Evolutionary conservation across 306 rosid species (phyloP), one percentile per base, ranked within the genome.

Genomic region (Dalbergia oliveri): DNA sequence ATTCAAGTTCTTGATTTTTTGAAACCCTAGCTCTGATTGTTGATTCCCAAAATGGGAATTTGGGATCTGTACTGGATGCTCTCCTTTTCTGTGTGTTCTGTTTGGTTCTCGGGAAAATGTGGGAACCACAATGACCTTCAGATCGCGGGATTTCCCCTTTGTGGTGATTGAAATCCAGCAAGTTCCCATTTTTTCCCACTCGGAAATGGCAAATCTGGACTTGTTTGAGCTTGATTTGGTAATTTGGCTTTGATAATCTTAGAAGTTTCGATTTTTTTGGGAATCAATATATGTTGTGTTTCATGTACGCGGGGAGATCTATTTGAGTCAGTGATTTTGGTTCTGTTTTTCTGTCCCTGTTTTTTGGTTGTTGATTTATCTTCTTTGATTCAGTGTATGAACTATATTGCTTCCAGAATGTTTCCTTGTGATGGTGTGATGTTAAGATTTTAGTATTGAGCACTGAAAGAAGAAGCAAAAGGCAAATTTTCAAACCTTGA

Each of bases 121-220:
- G 37, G 83, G 80, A 58, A 66, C 10, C 66, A 10, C 54, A 53
- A n/a, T 8, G 51, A 53, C 23, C 11, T 81, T 71, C 84, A 43
- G 79, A 89, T 86, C 82, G 16, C 9, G 77, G 75, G 84, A n/a
- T 85, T 84, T 80, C 76, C 72, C 1, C 62, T 84, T 68, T 82
- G 66, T 11, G 81, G 81, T 37, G 82, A 77, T 64, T 86, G 21
- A 57, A 74, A 72, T 83, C 39, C 54, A 58, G 18, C 50, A 18
- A 5, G 78, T 72, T 79, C 50, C 70, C n/a, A 11, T 31, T 61
- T 82, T 84, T 64, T 15, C 35, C 44, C 15, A 13, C 60, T 16
- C 39, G 39, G 47, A 19, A 72, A 74, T 59, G 81, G 84, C 76
- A 58, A 66, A 63, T 77, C 72, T 73, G 1, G 82, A 58, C 35